Evolutionary conservation across 768 basidiomycete genomes (phyloP).

Genomic region (Lactarius pseudohatsudake): DNA sequence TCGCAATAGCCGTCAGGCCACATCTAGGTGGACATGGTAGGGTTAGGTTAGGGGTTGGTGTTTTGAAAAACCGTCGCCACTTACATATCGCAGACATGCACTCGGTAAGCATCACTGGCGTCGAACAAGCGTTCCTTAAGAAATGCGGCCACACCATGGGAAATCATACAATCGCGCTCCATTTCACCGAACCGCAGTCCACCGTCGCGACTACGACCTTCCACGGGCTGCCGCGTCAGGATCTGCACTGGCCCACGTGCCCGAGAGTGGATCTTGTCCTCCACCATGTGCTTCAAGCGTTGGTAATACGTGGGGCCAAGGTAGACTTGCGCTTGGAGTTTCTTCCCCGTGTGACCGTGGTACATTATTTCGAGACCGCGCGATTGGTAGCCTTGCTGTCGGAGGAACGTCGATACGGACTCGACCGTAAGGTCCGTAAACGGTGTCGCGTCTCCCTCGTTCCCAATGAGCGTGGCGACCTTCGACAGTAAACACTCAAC

Average conservation of each 20-base stretch:
- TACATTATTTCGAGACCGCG: conserved; percentile 98
- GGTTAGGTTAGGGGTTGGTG: conserved; percentile 4
- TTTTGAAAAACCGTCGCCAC: conserved; percentile 32
- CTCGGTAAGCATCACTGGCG: conserved; percentile 87
- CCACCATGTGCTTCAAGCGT: conserved; percentile 99
- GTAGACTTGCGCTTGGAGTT: conserved; percentile 97
- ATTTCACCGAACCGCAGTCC: conserved; percentile 99
- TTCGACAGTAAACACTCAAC: conserved; percentile 97
- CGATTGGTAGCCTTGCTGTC: conserved; percentile 91
- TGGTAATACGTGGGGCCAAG: conserved; percentile 99
- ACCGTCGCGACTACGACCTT: conserved; percentile 98
- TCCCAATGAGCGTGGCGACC: conserved; percentile 92
- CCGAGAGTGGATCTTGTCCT: conserved; percentile 98
- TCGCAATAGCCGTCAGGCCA: conserved; percentile 95
- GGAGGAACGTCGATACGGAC: conserved; percentile 89
- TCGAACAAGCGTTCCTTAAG: conserved; percentile 96
- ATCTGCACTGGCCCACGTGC: conserved; percentile 98
- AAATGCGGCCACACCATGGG: conserved; percentile 98
- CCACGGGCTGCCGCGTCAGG: conserved; percentile 94
- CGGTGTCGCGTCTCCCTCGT: conserved; percentile 97
- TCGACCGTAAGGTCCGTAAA: conserved; percentile 99
- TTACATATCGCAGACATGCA: conserved; percentile 96
- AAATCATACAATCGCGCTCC: conserved; percentile 99
- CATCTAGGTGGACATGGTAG: conserved; percentile 52
- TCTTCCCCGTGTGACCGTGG: conserved; percentile 97